A percentile compares a stretch with the other conserved stretches of the same genome.
phyloP scores from a whole-genome alignment of 2,329 filamentous ascomycete genomes.

The Cladophialophora psammophila region DNA sequence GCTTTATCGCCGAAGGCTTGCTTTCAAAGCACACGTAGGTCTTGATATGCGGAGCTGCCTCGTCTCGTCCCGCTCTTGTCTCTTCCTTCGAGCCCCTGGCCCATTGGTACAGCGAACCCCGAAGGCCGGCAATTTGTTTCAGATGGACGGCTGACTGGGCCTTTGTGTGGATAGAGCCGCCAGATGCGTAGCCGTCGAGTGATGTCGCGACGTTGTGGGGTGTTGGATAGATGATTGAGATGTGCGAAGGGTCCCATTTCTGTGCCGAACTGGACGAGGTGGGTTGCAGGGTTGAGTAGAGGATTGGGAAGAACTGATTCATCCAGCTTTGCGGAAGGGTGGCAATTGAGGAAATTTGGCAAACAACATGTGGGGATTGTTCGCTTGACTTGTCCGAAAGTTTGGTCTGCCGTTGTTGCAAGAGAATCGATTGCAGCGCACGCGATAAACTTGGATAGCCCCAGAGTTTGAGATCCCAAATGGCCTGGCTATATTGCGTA shows the following conservation, averaged over 20 bases:
- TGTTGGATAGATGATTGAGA: slow-evolving; percentile 78
- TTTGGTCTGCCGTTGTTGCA: slow-evolving; percentile 42
- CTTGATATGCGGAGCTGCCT: slow-evolving; percentile 87
- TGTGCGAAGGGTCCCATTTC: slow-evolving; percentile 15
- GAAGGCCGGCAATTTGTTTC: slow-evolving; percentile 76
- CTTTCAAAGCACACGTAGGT: slow-evolving; percentile 75
- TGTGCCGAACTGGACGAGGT: neutral
- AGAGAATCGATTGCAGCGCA: slow-evolving; percentile 63
- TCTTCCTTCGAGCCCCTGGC: slow-evolving; percentile 20
- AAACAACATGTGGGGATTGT: slow-evolving; percentile 49
- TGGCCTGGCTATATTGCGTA: slow-evolving; percentile 49
- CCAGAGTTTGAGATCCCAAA: slow-evolving; percentile 63
- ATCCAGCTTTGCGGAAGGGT: slow-evolving; percentile 80
- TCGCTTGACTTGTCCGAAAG: slow-evolving; percentile 15
- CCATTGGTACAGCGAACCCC: slow-evolving; percentile 78
- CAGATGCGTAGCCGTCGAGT: slow-evolving; percentile 78
- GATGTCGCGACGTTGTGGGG: slow-evolving; percentile 77
- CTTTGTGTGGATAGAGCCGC: slow-evolving; percentile 82
- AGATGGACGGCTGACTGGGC: slow-evolving; percentile 72
- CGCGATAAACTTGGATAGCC: slow-evolving; percentile 76
- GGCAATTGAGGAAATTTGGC: slow-evolving; percentile 74
- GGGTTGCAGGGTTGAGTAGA: neutral
- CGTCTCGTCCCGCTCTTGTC: slow-evolving; percentile 65
- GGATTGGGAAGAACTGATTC: slow-evolving; percentile 52
- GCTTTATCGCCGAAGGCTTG: slow-evolving; percentile 43